Conservation (phyloP, 2,329 filamentous ascomycete species). For the Neocucurbitaria cava region DNA sequence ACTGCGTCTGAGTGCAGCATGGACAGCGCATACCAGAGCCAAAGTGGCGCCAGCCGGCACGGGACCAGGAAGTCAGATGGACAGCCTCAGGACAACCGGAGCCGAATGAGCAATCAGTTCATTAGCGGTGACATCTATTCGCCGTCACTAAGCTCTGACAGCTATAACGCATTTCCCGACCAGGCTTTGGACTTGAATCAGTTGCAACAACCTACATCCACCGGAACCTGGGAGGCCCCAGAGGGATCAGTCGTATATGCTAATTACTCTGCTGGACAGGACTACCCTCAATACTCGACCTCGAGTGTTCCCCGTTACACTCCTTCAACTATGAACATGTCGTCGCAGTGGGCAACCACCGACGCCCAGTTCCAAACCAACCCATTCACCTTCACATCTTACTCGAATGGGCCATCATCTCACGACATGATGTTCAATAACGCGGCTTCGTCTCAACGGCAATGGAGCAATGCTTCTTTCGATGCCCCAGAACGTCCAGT, state of each 20-base stretch:
- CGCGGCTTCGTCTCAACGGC: conserved; percentile 25
- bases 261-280: conserved; percentile 49
- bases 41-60: conserved; percentile 46
- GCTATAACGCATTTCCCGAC: conserved; percentile 40
- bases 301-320: conserved; percentile 33
- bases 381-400: conserved; percentile 38
- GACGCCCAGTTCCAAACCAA: conserved; percentile 36
- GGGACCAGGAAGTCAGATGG: conserved; percentile 35
- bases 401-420: conserved; percentile 23
- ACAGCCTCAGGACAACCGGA: conserved; percentile 40
- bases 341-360: conserved; percentile 31
- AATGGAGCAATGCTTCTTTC: conserved; percentile 25
- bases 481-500: conserved; percentile 31
- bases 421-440: conserved; percentile 33
- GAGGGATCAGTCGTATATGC: conserved; percentile 42
- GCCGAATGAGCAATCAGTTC: conserved; percentile 38
- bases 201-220: conserved; percentile 37
- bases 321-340: conserved; percentile 22
- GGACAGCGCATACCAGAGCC: conserved; percentile 53
- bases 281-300: conserved; percentile 37
- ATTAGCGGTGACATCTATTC: conserved; percentile 44
- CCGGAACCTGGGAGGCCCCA: conserved; percentile 41
- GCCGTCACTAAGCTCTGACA: conserved; percentile 46
- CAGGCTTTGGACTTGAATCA: conserved; percentile 44
- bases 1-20: conserved; percentile 51